These are phyloP conservation scores for Globisporangium irregulare DNA, from an alignment of 352 stramenopile species.

Conservation along the genomic window DNA sequence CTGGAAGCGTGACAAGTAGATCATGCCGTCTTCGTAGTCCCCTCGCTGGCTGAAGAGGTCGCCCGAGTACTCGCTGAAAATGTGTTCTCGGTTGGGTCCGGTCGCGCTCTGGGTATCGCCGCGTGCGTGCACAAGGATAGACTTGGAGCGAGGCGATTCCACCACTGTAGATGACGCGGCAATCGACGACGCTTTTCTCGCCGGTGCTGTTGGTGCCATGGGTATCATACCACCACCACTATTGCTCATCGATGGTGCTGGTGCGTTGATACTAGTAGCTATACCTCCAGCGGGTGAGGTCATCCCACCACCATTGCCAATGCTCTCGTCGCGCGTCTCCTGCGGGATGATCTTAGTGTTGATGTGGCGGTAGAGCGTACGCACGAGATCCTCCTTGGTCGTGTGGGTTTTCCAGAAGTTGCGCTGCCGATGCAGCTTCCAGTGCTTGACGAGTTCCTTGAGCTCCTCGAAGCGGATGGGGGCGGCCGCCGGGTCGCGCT, in stretches of 20 bases:
- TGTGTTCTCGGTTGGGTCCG: conserved; percentile 38
- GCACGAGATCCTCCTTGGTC: conserved; percentile 86
- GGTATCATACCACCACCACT: background rate
- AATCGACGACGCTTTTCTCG: conserved; percentile 36
- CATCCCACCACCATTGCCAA: conserved; percentile 9
- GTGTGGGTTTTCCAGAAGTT: conserved; percentile 91
- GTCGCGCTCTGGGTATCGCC: conserved; percentile 18
- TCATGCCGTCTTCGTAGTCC: conserved; percentile 86
- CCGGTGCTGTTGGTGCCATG: conserved; percentile 33
- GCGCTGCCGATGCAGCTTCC: conserved; percentile 86
- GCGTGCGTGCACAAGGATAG: conserved; percentile 35
- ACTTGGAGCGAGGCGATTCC: conserved; percentile 58
- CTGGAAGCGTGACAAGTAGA: conserved; percentile 80
- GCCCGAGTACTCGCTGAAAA: conserved; percentile 64
- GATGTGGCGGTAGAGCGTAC: conserved; percentile 83
- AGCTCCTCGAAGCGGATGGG: conserved; percentile 89
- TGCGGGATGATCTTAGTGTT: conserved; percentile 83
- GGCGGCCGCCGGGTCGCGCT: conserved; percentile 66
- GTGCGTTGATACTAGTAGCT: background rate
- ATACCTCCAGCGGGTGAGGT: conserved; percentile 15
- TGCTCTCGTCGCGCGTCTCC: conserved; percentile 49
- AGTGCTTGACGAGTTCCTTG: conserved; percentile 89
- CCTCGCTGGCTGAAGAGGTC: conserved; percentile 84
- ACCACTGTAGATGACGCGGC: conserved; percentile 11
- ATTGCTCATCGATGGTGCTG: conserved; percentile 6